Base-by-base conservation (phyloP, 495 filamentous ascomycete genomes). In the Aspergillus wentii region DNA sequence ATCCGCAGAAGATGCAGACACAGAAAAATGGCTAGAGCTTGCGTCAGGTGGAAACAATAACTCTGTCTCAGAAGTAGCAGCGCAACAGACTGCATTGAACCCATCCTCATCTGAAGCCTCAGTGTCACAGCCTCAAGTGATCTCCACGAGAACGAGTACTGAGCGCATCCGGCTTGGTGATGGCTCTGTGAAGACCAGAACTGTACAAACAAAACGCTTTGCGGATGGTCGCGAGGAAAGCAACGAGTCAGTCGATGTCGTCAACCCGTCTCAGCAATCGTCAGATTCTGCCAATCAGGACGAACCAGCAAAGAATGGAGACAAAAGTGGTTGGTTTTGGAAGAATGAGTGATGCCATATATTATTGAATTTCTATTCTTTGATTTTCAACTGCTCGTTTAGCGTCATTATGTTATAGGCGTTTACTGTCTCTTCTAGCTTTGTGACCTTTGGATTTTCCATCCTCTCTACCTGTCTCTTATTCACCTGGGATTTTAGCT, bases 201-300 rank as follows among this genome's bases (percentile, higher is more conserved):
- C 73, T n/a, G 58, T 76, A 8, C 56, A 78, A 9, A 82, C 76
- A 31, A 79, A 76, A 52, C 62, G 72, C 5, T 86, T 76, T 48
- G 64, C 74, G 0, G 80, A 86, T 65, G 82, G 82, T 4, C 60
- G 71, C 15, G 80, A 82, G 46, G 76, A 80, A 46, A 74, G 48
- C 17, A 71, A 75, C 5, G 72, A 75, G 10, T 60, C 54, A 9
- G 55, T 61, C 7, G 65, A 71, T 30, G 43, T 59, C 18, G 40
- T 41, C 4, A 51, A 56, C 28, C 48, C 58, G 10, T 46, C 49
- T 17, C 57, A 58, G 32, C 41, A 38, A 2, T 47, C 37, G 10
- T 38, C 38, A n/a, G 26, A 43, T 10, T 15, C 40, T 44, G 16
- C 17, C 3, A 17, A 38, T 2, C 41, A 51, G 4, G 40, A 31